Percentiles rank a stretch among this genome's conserved stretches.
These are phyloP conservation scores for Penicillium mononematosum DNA, from an alignment of 495 filamentous ascomycete genomes.

Conservation along the genomic window DNA sequence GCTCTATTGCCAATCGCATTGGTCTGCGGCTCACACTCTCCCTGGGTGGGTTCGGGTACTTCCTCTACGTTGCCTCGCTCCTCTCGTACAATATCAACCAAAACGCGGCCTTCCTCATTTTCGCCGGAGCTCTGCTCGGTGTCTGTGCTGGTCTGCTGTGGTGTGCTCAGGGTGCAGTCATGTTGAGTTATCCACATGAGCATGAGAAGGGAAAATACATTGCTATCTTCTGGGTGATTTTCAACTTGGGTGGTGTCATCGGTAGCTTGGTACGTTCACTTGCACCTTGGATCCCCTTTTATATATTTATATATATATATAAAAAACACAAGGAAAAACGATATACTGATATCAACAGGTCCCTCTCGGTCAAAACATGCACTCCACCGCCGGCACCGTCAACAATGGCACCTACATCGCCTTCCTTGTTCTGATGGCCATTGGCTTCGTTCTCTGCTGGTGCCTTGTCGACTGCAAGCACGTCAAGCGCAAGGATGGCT, in stretches of 20 bases:
- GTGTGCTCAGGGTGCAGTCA: constrained; percentile 91
- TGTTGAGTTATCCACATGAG: constrained; percentile 91
- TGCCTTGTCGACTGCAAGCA: constrained; percentile 72
- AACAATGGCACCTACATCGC: constrained; percentile 86
- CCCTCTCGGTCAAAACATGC: constrained; percentile 76
- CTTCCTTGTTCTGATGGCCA: constrained; percentile 82
- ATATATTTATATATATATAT: no score
- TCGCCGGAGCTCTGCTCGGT: constrained; percentile 59
- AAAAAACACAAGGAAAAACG: no score
- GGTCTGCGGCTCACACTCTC: constrained; percentile 71
- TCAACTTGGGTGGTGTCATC: constrained; percentile 90
- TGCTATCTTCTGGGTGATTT: constrained; percentile 91
- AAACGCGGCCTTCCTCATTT: constrained; percentile 58
- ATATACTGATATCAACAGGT: constrained; percentile 44
- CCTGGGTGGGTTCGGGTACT: constrained; percentile 84
- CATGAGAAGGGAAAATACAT: constrained; percentile 83
- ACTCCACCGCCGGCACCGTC: constrained; percentile 59
- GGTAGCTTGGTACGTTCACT: constrained; percentile 64
- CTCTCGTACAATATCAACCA: constrained; percentile 78
- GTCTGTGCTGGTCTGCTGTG: constrained; percentile 84
- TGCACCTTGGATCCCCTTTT: neutral
- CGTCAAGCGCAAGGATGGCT: constrained; percentile 77
- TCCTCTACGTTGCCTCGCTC: constrained; percentile 75
- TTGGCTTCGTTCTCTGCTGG: constrained; percentile 71
- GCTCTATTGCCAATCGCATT: constrained; percentile 72